Evolutionary conservation across 2,329 filamentous ascomycete genomes (phyloP).

Genomic region (Pezicula carpinea): DNA sequence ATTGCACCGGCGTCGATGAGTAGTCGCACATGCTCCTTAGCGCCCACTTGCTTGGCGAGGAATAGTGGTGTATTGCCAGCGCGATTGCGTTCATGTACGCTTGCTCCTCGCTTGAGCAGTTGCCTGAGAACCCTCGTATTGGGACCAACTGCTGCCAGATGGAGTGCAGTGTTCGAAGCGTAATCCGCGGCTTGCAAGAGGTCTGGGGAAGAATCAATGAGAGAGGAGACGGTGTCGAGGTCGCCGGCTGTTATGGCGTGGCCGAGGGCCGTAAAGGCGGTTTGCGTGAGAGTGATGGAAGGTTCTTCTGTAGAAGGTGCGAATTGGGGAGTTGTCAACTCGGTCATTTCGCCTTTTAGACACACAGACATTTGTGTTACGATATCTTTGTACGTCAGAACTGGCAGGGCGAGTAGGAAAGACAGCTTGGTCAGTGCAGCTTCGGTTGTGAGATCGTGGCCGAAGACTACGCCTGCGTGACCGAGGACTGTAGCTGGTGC

Average conservation of each 20-base stretch:
- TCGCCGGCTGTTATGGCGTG: constrained; percentile 60
- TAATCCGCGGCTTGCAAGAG: constrained; percentile 33
- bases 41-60: constrained; percentile 54
- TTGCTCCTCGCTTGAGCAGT: constrained; percentile 57
- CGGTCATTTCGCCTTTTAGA: constrained; percentile 63
- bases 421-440: constrained; percentile 29
- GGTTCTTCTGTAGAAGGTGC: constrained; percentile 40
- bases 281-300: constrained; percentile 32
- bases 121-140: constrained; percentile 52
- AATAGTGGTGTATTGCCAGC: constrained; percentile 64
- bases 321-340: constrained; percentile 45
- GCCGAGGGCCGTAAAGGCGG: constrained; percentile 54
- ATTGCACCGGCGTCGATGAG: constrained; percentile 56
- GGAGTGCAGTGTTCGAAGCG: constrained; percentile 33
- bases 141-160: constrained; percentile 36
- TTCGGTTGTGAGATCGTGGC: constrained; percentile 65
- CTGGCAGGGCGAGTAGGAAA: constrained; percentile 58
- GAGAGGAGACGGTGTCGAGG: constrained; percentile 33
- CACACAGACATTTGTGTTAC: constrained; percentile 56
- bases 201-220: constrained; percentile 26
- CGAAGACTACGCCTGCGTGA: constrained; percentile 63
- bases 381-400: constrained; percentile 53
- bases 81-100: constrained; percentile 60
- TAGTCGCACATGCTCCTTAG: constrained; percentile 47
- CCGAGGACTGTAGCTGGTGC: constrained; percentile 58